These are phyloP conservation scores for Mortierella antarctica DNA, from an alignment of 192 early-diverging fungal species.

Conservation along the genomic window DNA sequence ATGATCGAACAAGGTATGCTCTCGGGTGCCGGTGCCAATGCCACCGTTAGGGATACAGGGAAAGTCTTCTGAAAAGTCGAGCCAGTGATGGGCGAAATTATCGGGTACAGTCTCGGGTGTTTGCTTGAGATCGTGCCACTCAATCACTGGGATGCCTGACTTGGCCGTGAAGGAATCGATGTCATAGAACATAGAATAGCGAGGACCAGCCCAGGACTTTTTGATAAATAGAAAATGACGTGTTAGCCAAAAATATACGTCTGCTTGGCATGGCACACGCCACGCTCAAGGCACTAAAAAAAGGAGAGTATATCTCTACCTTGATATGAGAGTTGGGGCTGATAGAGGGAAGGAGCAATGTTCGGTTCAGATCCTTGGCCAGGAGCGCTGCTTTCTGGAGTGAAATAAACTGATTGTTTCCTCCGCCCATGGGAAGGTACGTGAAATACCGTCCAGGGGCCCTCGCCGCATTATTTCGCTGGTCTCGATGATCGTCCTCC, in stretches of 20 bases:
- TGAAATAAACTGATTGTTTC: constrained; percentile 40
- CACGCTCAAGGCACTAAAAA: neutral
- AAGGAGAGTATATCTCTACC: neutral
- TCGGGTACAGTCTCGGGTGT: constrained; percentile 12
- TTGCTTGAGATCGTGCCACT: constrained; percentile 44
- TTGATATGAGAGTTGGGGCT: constrained; percentile 33
- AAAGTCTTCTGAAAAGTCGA: constrained; percentile 32
- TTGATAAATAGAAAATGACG: neutral
- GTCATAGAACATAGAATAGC: constrained; percentile 40
- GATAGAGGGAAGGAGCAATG: constrained; percentile 31
- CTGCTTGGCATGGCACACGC: neutral
- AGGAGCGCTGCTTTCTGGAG: constrained; percentile 35
- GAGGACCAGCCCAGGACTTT: constrained; percentile 36
- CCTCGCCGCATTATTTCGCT: neutral
- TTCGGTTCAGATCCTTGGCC: constrained; percentile 42
- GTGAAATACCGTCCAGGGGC: constrained; percentile 13
- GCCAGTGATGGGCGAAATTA: constrained; percentile 19
- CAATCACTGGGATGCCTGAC: constrained; percentile 30
- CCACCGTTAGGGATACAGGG: constrained; percentile 33
- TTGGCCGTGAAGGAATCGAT: constrained; percentile 8
- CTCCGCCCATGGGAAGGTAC: constrained; percentile 40
- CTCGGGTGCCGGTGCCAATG: constrained; percentile 4
- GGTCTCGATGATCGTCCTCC: constrained; percentile 12
- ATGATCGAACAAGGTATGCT: constrained; percentile 20
- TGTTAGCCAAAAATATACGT: neutral